These are phyloP conservation scores for Penicillium paradoxum DNA, from an alignment of 495 filamentous ascomycete genomes.

Conservation along the genomic window DNA sequence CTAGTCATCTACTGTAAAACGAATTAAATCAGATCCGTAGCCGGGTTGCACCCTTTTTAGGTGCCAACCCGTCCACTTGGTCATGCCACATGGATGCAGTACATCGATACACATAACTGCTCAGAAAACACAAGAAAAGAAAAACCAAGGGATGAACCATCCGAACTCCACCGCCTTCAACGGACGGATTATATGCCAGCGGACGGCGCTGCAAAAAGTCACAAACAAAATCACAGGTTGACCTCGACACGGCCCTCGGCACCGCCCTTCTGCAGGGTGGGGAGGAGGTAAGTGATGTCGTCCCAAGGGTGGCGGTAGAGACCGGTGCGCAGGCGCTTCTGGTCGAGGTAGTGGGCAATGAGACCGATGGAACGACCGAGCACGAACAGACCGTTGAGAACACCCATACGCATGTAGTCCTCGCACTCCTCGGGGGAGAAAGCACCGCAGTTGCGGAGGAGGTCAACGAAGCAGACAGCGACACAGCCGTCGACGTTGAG, in stretches of 20 bases:
- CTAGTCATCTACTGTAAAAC: conserved; percentile 32
- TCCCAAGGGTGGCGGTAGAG: conserved; percentile 99
- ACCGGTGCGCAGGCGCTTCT: conserved; percentile 96
- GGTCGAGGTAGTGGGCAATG: conserved; percentile 98
- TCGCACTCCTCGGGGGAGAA: conserved; percentile 61
- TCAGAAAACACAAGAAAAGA: conserved; percentile 26
- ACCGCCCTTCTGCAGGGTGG: conserved; percentile 70
- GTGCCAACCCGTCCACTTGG: conserved; percentile 26
- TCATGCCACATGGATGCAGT: conserved; percentile 36
- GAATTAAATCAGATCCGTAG: conserved; percentile 30
- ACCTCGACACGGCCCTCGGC: conserved; percentile 91
- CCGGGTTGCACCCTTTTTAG: conserved; percentile 23
- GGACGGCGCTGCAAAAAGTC: conserved; percentile 31
- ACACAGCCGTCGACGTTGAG: conserved; percentile 98
- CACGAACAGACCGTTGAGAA: conserved; percentile 98
- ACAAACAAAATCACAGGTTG: conserved; percentile 51
- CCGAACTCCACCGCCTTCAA: conserved; percentile 42
- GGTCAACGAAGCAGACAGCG: conserved; percentile 96
- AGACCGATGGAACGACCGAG: conserved; percentile 93
- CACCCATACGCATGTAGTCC: conserved; percentile 76
- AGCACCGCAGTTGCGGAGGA: conserved; percentile 96
- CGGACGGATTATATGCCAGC: conserved; percentile 36
- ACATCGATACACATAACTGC: conserved; percentile 30
- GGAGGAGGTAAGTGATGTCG: conserved; percentile 94
- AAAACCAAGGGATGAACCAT: conserved; percentile 40